Evolutionary conservation across 805 yeast species (phyloP).

Genomic region (Candida sonorensis): DNA sequence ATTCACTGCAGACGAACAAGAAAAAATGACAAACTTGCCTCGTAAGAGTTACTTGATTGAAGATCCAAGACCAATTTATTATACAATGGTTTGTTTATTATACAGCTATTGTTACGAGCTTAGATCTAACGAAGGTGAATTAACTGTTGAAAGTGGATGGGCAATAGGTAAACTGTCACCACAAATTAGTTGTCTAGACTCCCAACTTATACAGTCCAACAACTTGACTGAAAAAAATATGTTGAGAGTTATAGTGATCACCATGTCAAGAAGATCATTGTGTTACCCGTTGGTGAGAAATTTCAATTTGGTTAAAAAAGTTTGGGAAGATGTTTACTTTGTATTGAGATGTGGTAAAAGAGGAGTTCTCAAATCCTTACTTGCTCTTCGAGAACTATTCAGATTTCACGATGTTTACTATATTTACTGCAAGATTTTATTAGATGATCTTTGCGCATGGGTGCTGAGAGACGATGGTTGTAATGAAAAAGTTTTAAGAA

Average conservation of each 20-base stretch:
- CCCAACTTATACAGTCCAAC: constrained; percentile 36
- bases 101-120: constrained; percentile 73
- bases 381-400: constrained; percentile 64
- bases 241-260: constrained; percentile 48
- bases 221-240: constrained; percentile 27
- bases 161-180: constrained; percentile 83
- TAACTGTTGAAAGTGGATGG: constrained; percentile 89
- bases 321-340: constrained; percentile 71
- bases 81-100: constrained; percentile 57
- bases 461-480: constrained; percentile 49
- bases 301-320: constrained; percentile 48
- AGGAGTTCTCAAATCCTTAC: constrained; percentile 49
- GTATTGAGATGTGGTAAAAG: constrained; percentile 65
- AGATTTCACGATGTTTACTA: constrained; percentile 80
- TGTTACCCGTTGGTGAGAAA: constrained; percentile 76
- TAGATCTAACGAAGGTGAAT: constrained; percentile 63
- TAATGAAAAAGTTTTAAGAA: constrained; percentile 50
- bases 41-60: constrained; percentile 51
- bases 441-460: constrained; percentile 79
- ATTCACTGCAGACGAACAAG: constrained; percentile 56
- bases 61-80: constrained; percentile 49
- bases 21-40: constrained; percentile 65
- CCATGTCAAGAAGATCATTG: constrained; percentile 66
- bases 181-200: constrained; percentile 67
- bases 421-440: constrained; percentile 69